A percentile compares a stretch with the other conserved stretches of the same genome.
Evolutionary conservation across 441 rosid species (phyloP).

Genomic region (Jatropha podagrica): DNA sequence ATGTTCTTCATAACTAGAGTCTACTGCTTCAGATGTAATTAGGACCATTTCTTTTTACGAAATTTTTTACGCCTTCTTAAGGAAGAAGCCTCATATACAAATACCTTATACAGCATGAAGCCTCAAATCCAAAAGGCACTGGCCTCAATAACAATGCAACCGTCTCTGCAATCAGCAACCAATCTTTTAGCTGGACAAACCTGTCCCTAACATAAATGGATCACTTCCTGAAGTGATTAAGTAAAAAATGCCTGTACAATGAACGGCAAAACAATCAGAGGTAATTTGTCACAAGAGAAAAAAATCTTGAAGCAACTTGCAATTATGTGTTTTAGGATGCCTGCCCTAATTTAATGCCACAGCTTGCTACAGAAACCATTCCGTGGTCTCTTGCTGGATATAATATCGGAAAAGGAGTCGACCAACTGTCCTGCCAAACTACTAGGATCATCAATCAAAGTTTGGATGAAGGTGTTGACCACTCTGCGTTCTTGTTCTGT

Average conservation of each 20-base stretch:
- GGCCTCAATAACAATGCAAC: slow-evolving; percentile 12
- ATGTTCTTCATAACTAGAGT: slow-evolving; percentile 22
- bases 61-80: slow-evolving; percentile 18
- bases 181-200: slow-evolving; percentile 36
- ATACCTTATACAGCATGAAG: slow-evolving; percentile 11
- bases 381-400: slow-evolving; percentile 74
- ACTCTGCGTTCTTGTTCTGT: slow-evolving; percentile 85
- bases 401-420: slow-evolving; percentile 71
- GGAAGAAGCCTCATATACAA: slow-evolving; percentile 18
- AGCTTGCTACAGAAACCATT: slow-evolving; percentile 69
- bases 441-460: slow-evolving; percentile 80
- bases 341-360: slow-evolving; percentile 47
- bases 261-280: slow-evolving; percentile 38
- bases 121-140: neutral
- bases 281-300: slow-evolving; percentile 27
- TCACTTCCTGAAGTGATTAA: slow-evolving; percentile 34
- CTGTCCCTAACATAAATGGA: slow-evolving; percentile 35
- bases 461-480: slow-evolving; percentile 83
- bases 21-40: slow-evolving; percentile 19
- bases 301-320: slow-evolving; percentile 30
- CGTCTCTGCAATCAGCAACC: slow-evolving; percentile 36
- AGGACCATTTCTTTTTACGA: slow-evolving; percentile 9
- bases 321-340: slow-evolving; percentile 25
- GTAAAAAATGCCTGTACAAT: slow-evolving; percentile 46
- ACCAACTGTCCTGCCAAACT: slow-evolving; percentile 95